Evolutionary conservation across 345 rosid genomes (phyloP), one percentile per base, ranked within the genome.

Genomic region (Kernera saxatilis): DNA sequence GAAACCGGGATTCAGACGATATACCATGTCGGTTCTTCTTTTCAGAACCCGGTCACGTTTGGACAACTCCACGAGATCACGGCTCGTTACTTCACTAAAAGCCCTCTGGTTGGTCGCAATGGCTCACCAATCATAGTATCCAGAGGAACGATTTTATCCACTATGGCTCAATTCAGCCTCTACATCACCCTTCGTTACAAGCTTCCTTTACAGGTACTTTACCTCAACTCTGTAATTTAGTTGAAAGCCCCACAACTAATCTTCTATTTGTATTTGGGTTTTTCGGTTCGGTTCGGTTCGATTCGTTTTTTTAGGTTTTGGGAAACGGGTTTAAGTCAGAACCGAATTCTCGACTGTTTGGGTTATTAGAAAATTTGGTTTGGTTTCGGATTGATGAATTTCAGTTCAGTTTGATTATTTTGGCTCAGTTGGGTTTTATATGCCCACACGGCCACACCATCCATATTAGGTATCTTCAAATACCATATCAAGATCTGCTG

Each of bases 11-110:
- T 40, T 22, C 79, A 76, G 26, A 43, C 41, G 10, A 85, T 94
- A 56, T 91, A 91, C 44, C 99, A 94, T 11, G 80, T 94, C 17
- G 95, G 97, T 2, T 88, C 97, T 2, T 91, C 97, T 6, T 37
- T 75, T 13, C 71, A 86, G 70, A 85, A 88, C 55, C 91, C 94
- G 1, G 0, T 91, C 25, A 81, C 17, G 51, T 84, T 82, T 69
- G 8, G 7, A 8, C 30, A 85, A 36, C 84, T 93, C 69, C 84
- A 85, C 27, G 89, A 89, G 13, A 71, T 27, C 40, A 80, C 77
- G 1, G 67, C 79, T 36, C 64, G 64, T 11, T 85, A 89, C 83
- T 94, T 94, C 77, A 60, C 82, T 5, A 74, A 80, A 37, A 86
- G 78, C 6, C 97, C 99, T 3, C 83, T 92, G 88, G 76, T 84